Percentiles rank a stretch among this genome's conserved stretches.
phyloP scores from a whole-genome alignment of 2,329 filamentous ascomycete species.

The Aspergillus vadensis region DNA sequence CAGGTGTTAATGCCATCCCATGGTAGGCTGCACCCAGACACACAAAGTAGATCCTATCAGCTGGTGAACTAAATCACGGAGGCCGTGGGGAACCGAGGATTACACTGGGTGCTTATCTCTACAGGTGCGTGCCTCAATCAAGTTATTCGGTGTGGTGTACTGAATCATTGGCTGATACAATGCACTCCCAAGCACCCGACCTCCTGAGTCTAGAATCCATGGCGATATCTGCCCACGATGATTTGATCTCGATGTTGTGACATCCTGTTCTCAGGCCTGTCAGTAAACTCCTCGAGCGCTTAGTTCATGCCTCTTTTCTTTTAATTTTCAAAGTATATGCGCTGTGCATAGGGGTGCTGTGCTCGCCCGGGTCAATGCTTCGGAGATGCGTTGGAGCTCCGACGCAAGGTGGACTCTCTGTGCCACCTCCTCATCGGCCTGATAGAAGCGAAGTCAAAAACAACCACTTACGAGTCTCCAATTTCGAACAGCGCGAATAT shows the following conservation, averaged over 20 bases:
- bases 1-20: not conserved
- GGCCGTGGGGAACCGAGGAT: not conserved
- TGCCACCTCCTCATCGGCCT: not conserved
- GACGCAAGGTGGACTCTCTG: not conserved
- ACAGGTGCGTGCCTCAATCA: not conserved
- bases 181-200: no score
- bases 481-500: not conserved
- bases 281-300: not conserved
- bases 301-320: not conserved
- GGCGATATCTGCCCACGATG: no score
- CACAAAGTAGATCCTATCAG: not conserved
- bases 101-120: not conserved
- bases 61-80: not conserved
- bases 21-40: not conserved
- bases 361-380: not conserved
- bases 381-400: not conserved
- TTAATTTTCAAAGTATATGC: not conserved
- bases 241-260: no score
- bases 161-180: not conserved
- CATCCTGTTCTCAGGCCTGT: not conserved
- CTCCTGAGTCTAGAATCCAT: not conserved
- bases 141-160: not conserved
- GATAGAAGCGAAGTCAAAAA: not conserved
- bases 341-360: not conserved
- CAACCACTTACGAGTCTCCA: not conserved